Evolutionary conservation across 257 asterid species (phyloP), one percentile per base, ranked within the genome.

Genomic region (Przewalskia tangutica): DNA sequence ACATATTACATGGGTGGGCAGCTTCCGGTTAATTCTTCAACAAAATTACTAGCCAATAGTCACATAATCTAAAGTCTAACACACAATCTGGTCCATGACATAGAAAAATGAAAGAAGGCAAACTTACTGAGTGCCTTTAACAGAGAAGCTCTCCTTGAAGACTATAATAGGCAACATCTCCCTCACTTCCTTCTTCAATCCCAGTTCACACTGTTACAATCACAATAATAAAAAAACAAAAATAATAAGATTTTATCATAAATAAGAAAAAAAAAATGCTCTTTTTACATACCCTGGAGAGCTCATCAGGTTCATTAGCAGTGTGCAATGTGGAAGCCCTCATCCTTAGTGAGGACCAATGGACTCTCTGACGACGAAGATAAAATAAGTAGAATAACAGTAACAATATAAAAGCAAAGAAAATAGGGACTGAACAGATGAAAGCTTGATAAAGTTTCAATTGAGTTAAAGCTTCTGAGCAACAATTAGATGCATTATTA

Each of bases 161-260:
- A 92, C 91, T 65, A 94, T 79, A 81, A 94, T 85, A 65, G 98
- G 98, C 38, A 94, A 88, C 97, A 94, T 91, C 90, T 92, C 96
- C 82, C 98, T 87, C 82, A 94, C 85, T 87, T 92, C 98, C 89
- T 92, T 92, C 89, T 88, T 90, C 86, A 94, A 50, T 55, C 98
- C 98, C 89, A 90, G 34, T 82, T 91, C 97, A 89, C 92, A 90
- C 98, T 92, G 83, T 23, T 7, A 71, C 82, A 54, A 54, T 53
- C 23, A 12, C 55, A 80, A 56, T 46, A 18, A 55, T 83, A 32
- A 11, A 71, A 34, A 2, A 82, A 11, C 50, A 27, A 53, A 18
- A 63, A 18, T 8, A 83, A 8, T n/a, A 60, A 12, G 42, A n/a
- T 60, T 38, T 1, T 60, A 4, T 55, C 14, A 3, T 10, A 32